Evolutionary conservation across 2,329 filamentous ascomycete genomes (phyloP), one percentile per base, ranked within the genome.

Genomic region (Aspergillus sp.): DNA sequence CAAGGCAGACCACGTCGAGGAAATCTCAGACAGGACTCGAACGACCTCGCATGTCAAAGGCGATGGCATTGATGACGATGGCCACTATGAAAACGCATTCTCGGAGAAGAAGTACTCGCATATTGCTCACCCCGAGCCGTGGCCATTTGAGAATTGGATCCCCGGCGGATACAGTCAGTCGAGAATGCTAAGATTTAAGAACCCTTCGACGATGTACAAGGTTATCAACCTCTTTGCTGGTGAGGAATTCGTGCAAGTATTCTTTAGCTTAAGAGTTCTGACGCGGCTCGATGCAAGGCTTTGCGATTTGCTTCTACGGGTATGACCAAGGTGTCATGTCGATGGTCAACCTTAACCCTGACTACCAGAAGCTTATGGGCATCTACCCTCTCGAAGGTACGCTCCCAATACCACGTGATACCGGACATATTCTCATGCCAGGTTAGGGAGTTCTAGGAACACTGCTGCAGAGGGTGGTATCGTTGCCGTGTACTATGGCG

Each of bases 281-380:
- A 41, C 38, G 28, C 4, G 28, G 6, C 5, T 41, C 26, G 9
- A 41, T 27, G 10, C 7, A 41, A 41, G 38, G 38, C 38, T 27
- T 26, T 29, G 38, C 38, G 8, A 83, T 82, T 52, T 80, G 82
- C 66, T 82, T 83, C 69, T 82, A 82, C 54, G 80, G 67, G 41
- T 67, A 80, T 77, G 78, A 68, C 45, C 65, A 68, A 45, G 64
- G 66, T 27, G 64, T 73, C 58, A 73, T 73, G 69, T 77, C 76
- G 26, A 81, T 80, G 47, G 79, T 84, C n/a, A 84, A 83, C 61
- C 78, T 75, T 43, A 72, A 79, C 26, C 73, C 73, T 40, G 64
- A 81, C 55, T 85, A 84, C 58, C 75, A 79, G 40, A 65, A 76
- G 32, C 64, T 76, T 9, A 83, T 85, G 79, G 73, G 72, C 38